Evolutionary conservation across 2,329 filamentous ascomycete species (phyloP), one percentile per base, ranked within the genome.

Genomic region (Beauveria brongniartii): DNA sequence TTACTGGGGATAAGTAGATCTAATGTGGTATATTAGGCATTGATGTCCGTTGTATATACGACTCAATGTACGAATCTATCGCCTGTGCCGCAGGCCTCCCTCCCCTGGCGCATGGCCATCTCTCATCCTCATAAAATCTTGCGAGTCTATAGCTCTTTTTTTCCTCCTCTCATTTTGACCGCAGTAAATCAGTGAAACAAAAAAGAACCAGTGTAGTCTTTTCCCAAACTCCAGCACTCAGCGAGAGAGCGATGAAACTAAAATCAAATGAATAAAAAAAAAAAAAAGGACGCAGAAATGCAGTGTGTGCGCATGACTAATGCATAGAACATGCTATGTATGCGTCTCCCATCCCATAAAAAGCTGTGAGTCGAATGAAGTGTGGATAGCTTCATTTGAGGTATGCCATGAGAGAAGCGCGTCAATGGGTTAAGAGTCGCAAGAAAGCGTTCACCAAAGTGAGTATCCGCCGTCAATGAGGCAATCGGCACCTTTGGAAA

Each of bases 381-480:
- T 20, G 44, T 43, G 46, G 9, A 22, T 24, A 30, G 18, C 46
- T 47, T 40, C 55, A 22, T 24, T 52, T 22, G 22, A 30, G 10
- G 34, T 10, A 28, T 41, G n/a, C 8, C 16, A 56, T 20, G 12
- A 24, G 41, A 41, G 8, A 43, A 24, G 10, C 7, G 34, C 12
- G 30, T 7, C 28, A 30, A 53, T 40, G 30, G 10, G 5, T 43
- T 10, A 37, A 44, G 18, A 30, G 5, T n/a, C 22, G 12, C 12
- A 2, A 24, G 24, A 24, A 18, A 5, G 37, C 43, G 63, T 68
- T 76, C 78, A 84, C 73, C 81, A 85, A 68, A 84, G 80, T 50
- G 83, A 85, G 78, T 88, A 88, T 54, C 86, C 86, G 68, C 86
- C 87, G 69, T 90, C 87, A 64, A 89, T 88, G 70, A 86, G 76